Evolutionary conservation across 2,329 filamentous ascomycete species (phyloP).

Genomic region (Fusarium circinatum): DNA sequence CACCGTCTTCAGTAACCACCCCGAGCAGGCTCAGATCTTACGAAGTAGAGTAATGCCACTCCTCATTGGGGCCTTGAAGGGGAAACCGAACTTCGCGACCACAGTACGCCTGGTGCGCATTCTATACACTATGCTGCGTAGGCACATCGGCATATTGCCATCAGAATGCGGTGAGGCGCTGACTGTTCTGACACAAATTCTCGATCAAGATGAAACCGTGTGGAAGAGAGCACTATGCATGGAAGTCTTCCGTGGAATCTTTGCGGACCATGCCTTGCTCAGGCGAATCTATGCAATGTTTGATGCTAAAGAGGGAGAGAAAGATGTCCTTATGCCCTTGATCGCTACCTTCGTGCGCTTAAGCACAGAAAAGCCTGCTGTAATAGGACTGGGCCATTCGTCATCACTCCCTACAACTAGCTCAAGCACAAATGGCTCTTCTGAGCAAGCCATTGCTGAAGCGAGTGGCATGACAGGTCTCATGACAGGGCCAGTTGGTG

Average conservation of each 20-base stretch:
- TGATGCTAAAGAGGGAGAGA: constrained; percentile 77
- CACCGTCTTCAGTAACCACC: constrained; percentile 79
- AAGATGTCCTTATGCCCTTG: constrained; percentile 81
- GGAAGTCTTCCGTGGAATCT: constrained; percentile 88
- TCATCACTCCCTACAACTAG: constrained; percentile 80
- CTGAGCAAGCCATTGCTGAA: constrained; percentile 89
- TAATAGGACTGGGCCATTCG: constrained; percentile 90
- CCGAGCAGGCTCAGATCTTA: constrained; percentile 83
- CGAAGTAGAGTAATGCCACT: constrained; percentile 84
- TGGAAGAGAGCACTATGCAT: constrained; percentile 94
- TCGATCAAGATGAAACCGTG: constrained; percentile 83
- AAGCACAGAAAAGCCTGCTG: constrained; percentile 86
- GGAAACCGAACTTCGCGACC: constrained; percentile 81
- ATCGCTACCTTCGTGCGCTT: constrained; percentile 91
- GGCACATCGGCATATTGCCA: constrained; percentile 79
- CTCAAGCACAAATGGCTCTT: constrained; percentile 65
- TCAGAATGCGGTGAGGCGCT: constrained; percentile 86
- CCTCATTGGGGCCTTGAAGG: constrained; percentile 79
- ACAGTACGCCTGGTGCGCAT: constrained; percentile 86
- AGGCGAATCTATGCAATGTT: constrained; percentile 84
- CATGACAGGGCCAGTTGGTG: constrained; percentile 76
- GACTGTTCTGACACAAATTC: constrained; percentile 81
- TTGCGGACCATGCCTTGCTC: constrained; percentile 81
- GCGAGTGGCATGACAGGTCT: constrained; percentile 88
- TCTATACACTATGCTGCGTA: constrained; percentile 80